phyloP scores from a whole-genome alignment of 352 stramenopile species.

The Phytophthora melonis region DNA sequence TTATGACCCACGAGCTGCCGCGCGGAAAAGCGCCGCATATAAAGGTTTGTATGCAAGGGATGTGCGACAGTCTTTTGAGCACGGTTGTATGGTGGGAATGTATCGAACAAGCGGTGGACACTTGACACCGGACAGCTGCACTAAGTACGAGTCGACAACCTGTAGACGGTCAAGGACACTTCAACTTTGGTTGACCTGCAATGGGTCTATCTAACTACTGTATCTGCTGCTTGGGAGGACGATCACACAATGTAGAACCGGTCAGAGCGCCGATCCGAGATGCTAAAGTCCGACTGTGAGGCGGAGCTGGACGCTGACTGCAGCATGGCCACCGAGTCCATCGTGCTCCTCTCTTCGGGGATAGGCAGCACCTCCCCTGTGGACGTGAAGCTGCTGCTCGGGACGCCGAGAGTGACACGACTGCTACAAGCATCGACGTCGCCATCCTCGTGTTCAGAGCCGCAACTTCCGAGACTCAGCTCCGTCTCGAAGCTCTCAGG shows the following conservation, averaged over 20 bases:
- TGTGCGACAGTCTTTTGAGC: not conserved
- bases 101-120: not conserved
- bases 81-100: slow-evolving; percentile 12
- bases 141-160: not conserved
- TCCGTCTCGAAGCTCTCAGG: slow-evolving; percentile 21
- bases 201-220: not conserved
- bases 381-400: slow-evolving; percentile 23
- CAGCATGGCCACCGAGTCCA: slow-evolving; percentile 33
- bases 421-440: slow-evolving; percentile 22
- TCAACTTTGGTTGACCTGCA: not conserved
- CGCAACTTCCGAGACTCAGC: slow-evolving; percentile 28
- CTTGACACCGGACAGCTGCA: not conserved
- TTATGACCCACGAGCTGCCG: slow-evolving; percentile 21
- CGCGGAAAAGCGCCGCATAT: not conserved
- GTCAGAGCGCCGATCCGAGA: slow-evolving; percentile 20
- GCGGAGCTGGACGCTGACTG: slow-evolving; percentile 25
- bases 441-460: slow-evolving; percentile 4
- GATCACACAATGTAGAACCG: slow-evolving; percentile 26
- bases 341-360: slow-evolving; percentile 13
- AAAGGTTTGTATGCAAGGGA: not conserved
- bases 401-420: slow-evolving; percentile 19
- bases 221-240: not conserved
- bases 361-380: slow-evolving; percentile 11
- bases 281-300: slow-evolving; percentile 25
- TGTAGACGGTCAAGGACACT: not conserved